Evolutionary conservation across 2,329 filamentous ascomycete genomes (phyloP), one percentile per base, ranked within the genome.

Genomic region (Corniculantispora saksenae): DNA sequence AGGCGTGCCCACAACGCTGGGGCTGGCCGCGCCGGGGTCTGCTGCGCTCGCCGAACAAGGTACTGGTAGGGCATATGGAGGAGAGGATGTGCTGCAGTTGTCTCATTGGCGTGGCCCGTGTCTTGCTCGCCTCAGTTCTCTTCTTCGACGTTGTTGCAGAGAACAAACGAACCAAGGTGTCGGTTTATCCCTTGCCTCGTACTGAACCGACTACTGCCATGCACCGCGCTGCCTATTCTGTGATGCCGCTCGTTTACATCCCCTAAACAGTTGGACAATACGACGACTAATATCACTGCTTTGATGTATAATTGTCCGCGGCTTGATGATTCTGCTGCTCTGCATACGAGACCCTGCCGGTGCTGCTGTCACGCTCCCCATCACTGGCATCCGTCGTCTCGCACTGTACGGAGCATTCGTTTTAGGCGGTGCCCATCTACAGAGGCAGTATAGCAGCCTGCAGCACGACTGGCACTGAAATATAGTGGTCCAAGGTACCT

Each of bases 121-220:
- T 58, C 56, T 58, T 25, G 47, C 47, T 51, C 45, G 32, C 47
- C 47, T 61, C 57, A 25, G 57, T 35, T 61, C 32, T 32, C 32
- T 32, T 32, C 32, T 48, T n/a, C 12, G 56, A 19, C 47, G 32
- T 10, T 32, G 32, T 10, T 32, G 32, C 32, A 6, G 10, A 6
- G 32, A 10, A 32, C 32, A n/a, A 32, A 32, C 32, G 12, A 6
- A 13, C 38, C 9, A 43, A 43, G 38, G 38, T 13, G 38, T 43
- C 4, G 8, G 38, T 43, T 43, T 43, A n/a, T 15, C 38, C 17
- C 38, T 13, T 15, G 38, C 38, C 17, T 13, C 38, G 38, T 43
- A 13, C 10, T 43, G 38, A 43, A 43, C 35, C 13, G 35, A 38
- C 7, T 43, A 13, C 38, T 19, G 32, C 32, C 32, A 32, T 32